Percentiles rank a stretch among this genome's conserved stretches.
Conservation (phyloP, 202 grass and related monocot genomes). For the Panicum virgatum region DNA sequence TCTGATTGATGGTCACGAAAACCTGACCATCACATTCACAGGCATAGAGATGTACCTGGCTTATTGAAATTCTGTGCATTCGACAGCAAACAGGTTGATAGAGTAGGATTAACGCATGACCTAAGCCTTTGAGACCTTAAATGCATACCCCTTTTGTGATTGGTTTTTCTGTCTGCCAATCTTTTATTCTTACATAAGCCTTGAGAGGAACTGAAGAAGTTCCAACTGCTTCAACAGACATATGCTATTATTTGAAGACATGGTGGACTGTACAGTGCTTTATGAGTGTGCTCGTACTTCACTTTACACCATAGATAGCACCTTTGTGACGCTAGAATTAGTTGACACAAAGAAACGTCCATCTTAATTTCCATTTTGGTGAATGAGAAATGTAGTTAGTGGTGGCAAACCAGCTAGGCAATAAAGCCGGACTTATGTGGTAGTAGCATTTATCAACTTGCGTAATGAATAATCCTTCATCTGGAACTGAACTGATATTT, state of each 20-base stretch:
- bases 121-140: too few species aligned
- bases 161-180: too few species aligned
- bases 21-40: background rate
- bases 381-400: background rate
- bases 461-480: conserved; percentile 4
- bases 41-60: background rate
- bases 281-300: conserved; percentile 1
- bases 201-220: too few species aligned
- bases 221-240: conserved; percentile 4
- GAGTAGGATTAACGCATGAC: conserved; percentile 3
- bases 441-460: conserved; percentile 21
- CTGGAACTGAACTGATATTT: conserved; percentile 11
- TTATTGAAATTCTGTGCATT: background rate
- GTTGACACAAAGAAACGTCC: background rate
- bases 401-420: conserved; percentile 1
- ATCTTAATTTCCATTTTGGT: conserved; percentile 18
- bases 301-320: conserved; percentile 20
- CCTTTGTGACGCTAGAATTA: background rate
- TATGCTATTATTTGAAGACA: conserved; percentile 28
- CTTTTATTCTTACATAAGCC: too few species aligned
- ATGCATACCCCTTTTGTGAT: too few species aligned
- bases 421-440: background rate
- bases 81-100: background rate
- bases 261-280: background rate
- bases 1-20: background rate